Conservation (phyloP, 2,329 filamentous ascomycete genomes). For the Alternaria alternata region DNA sequence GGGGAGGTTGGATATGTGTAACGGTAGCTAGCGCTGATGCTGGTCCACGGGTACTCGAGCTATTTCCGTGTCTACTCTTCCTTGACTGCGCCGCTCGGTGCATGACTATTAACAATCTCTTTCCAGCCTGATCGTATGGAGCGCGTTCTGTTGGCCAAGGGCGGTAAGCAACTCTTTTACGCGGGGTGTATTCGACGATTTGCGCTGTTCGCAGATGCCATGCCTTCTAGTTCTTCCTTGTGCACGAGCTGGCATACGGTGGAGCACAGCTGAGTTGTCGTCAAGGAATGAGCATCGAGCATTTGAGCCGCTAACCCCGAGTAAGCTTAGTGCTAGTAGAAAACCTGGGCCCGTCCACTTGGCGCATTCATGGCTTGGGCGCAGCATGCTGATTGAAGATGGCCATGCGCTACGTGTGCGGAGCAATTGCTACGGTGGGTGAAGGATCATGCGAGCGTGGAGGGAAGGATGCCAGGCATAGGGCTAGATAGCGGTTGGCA, state of each 20-base stretch:
- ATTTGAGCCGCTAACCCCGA: slow-evolving; percentile 5
- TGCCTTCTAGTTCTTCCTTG: slow-evolving; percentile 2
- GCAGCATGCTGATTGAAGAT: slow-evolving; percentile 10
- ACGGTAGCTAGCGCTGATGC: slow-evolving; percentile 3
- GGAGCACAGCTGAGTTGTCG: slow-evolving; percentile 15
- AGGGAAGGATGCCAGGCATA: neutral
- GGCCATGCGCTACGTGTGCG: slow-evolving; percentile 4
- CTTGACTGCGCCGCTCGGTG: neutral
- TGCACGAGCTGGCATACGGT: slow-evolving; percentile 2
- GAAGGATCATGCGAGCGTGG: slow-evolving; percentile 5
- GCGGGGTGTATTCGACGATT: neutral
- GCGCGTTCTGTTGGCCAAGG: neutral
- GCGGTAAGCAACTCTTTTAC: neutral
- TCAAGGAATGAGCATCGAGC: slow-evolving; percentile 11
- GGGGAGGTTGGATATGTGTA: slow-evolving; percentile 1
- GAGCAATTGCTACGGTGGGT: neutral
- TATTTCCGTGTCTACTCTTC: slow-evolving; percentile 5
- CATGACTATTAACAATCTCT: neutral
- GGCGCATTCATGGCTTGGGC: slow-evolving; percentile 9
- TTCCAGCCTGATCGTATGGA: neutral
- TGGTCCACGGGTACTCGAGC: slow-evolving; percentile 1
- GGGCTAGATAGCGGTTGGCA: slow-evolving; percentile 1
- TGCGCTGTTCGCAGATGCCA: slow-evolving; percentile 2
- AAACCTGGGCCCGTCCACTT: slow-evolving; percentile 2
- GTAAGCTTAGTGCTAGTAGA: slow-evolving; percentile 1